Percentiles rank a stretch among this genome's conserved stretches.
Conservation (phyloP, 805 yeast species). For the Starmerella vitae region DNA sequence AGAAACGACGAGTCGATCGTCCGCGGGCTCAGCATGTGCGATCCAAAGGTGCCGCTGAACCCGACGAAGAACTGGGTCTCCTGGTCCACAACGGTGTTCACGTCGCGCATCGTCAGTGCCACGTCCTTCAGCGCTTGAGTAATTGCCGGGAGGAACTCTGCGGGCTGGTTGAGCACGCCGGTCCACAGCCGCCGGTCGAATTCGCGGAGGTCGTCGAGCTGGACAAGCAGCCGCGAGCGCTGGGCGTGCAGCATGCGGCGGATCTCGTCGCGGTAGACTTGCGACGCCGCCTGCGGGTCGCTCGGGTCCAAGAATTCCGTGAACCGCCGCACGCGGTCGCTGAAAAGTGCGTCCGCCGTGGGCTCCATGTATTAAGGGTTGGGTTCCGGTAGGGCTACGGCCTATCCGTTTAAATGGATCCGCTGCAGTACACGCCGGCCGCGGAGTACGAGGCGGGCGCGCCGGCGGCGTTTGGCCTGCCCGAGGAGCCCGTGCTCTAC, state of each 20-base stretch:
- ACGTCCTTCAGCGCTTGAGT: constrained; percentile 76
- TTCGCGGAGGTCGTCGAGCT: constrained; percentile 77
- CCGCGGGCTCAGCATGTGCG: constrained; percentile 75
- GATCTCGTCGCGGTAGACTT: constrained; percentile 51
- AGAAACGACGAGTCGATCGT: constrained; percentile 64
- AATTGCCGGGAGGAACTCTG: constrained; percentile 78
- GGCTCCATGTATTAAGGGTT: constrained; percentile 1
- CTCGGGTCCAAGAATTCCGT: constrained; percentile 68
- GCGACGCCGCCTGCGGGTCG: constrained; percentile 36
- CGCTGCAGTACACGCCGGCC: constrained; percentile 21
- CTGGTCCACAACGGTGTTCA: constrained; percentile 41
- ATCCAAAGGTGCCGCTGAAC: constrained; percentile 84
- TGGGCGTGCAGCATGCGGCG: constrained; percentile 58
- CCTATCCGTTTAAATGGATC: too few relatives aligned
- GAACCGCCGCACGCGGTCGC: constrained; percentile 77
- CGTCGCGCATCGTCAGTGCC: constrained; percentile 57
- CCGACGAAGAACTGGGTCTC: constrained; percentile 59
- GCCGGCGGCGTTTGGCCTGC: constrained; percentile 26
- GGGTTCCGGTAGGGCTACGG: neutral
- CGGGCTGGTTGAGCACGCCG: constrained; percentile 62
- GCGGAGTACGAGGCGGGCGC: constrained; percentile 25
- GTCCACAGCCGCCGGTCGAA: constrained; percentile 67
- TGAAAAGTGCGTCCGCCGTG: constrained; percentile 33
- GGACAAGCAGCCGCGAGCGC: constrained; percentile 52
- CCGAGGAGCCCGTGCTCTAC: constrained; percentile 26